Conservation (phyloP, 768 basidiomycete species). For the Phanerochaete carnosa region DNA sequence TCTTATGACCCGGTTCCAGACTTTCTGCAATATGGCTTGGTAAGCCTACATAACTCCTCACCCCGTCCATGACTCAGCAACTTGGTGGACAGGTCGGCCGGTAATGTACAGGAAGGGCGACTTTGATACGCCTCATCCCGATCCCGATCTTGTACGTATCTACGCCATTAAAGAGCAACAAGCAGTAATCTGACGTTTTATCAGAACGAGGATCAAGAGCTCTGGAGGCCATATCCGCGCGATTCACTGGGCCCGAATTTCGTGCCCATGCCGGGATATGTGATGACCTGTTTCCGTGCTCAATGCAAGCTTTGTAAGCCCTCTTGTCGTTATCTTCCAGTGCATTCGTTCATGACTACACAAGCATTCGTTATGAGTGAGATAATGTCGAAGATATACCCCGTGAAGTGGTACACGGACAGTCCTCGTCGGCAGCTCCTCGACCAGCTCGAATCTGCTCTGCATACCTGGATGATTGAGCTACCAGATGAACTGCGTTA, state of each 20-base stretch:
- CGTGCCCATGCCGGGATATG: slow-evolving; percentile 40
- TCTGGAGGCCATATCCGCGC: slow-evolving; percentile 49
- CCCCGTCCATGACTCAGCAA: background rate
- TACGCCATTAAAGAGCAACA: background rate
- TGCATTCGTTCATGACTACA: background rate
- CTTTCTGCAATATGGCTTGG: slow-evolving; percentile 77
- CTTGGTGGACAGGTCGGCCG: slow-evolving; percentile 49
- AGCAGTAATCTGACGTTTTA: background rate
- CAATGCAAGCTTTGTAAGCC: slow-evolving; percentile 56
- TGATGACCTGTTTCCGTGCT: slow-evolving; percentile 55
- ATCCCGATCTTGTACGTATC: slow-evolving; percentile 46
- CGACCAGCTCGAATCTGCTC: slow-evolving; percentile 54
- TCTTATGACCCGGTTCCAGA: slow-evolving; percentile 33
- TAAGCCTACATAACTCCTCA: slow-evolving; percentile 19
- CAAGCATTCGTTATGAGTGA: slow-evolving; percentile 65
- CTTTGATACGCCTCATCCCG: slow-evolving; percentile 53
- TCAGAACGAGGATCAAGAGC: slow-evolving; percentile 56
- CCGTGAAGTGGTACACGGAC: slow-evolving; percentile 50
- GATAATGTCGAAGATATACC: slow-evolving; percentile 68
- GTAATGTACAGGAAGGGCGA: slow-evolving; percentile 64
- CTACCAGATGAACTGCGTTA: slow-evolving; percentile 63
- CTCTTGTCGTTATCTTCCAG: background rate
- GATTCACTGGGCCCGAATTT: slow-evolving; percentile 37
- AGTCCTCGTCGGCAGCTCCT: slow-evolving; percentile 47
- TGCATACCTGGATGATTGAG: slow-evolving; percentile 73